Evolutionary conservation across 192 early-diverging fungal species (phyloP).

Genomic region (Podila clonocystis): DNA sequence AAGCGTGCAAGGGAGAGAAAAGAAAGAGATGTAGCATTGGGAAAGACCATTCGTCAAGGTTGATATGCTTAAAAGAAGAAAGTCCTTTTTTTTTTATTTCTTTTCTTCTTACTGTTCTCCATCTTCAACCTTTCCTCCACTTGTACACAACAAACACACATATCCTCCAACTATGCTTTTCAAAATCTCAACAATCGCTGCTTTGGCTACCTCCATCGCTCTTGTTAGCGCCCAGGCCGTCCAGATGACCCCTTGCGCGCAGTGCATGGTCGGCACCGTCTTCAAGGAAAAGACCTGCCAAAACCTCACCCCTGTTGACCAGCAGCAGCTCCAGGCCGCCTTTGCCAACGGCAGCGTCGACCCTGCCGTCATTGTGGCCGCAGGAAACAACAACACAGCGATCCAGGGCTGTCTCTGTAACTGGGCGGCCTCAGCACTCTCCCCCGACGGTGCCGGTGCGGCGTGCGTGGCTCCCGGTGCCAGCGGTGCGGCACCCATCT

Average conservation of each 20-base stretch:
- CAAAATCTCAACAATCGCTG: slow-evolving; percentile 7
- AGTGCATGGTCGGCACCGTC: slow-evolving; percentile 9
- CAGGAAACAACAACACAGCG: not conserved
- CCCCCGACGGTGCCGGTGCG: slow-evolving; percentile 1
- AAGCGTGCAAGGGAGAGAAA: no score
- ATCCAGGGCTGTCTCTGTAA: slow-evolving; percentile 28
- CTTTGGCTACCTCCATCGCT: not conserved
- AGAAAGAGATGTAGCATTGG: no score
- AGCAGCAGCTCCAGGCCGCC: not conserved
- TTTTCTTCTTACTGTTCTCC: not conserved
- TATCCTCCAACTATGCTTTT: slow-evolving; percentile 9
- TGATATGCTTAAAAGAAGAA: not conserved
- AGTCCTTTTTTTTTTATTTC: not conserved
- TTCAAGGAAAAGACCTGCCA: slow-evolving; percentile 13
- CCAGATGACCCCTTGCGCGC: slow-evolving; percentile 6
- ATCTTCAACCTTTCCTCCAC: not conserved
- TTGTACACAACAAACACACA: not conserved
- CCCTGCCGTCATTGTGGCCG: not conserved
- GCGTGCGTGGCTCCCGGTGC: not conserved
- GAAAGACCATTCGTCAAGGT: not conserved
- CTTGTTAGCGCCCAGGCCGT: not conserved
- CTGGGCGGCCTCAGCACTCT: slow-evolving; percentile 2
- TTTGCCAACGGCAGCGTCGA: slow-evolving; percentile 14
- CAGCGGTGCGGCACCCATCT: not conserved
- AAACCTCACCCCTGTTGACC: slow-evolving; percentile 1